These are phyloP conservation scores for Ophiocordyceps camponoti-leonardi DNA, from an alignment of 2,329 filamentous ascomycete genomes.

Conservation along the genomic window DNA sequence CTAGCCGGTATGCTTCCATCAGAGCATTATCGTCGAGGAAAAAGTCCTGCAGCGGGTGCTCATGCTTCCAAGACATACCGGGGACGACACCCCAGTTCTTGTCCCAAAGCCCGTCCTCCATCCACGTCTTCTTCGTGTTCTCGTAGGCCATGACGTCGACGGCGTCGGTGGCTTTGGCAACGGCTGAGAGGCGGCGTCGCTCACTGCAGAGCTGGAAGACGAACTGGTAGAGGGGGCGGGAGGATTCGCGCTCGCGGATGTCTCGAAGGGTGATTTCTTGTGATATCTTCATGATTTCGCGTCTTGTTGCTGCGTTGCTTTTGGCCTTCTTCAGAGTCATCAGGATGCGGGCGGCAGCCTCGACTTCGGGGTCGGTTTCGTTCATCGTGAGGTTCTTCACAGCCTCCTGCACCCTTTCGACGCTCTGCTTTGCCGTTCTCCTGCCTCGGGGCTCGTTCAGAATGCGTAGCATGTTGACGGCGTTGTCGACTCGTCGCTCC, in stretches of 20 bases:
- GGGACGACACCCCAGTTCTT: slow-evolving; percentile 2
- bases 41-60: slow-evolving; percentile 11
- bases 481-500: too few relatives aligned
- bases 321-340: too few relatives aligned
- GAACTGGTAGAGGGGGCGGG: slow-evolving; percentile 6
- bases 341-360: too few relatives aligned
- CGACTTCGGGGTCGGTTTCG: neutral
- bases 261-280: too few relatives aligned
- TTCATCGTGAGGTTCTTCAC: neutral
- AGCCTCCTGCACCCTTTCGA: neutral
- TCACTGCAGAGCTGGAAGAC: slow-evolving; percentile 4
- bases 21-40: neutral
- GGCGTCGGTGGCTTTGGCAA: neutral
- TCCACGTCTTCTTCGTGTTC: slow-evolving; percentile 1
- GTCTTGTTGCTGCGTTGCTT: too few relatives aligned
- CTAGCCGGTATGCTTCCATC: neutral
- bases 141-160: slow-evolving; percentile 1
- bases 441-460: too few relatives aligned
- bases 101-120: neutral
- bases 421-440: neutral
- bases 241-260: slow-evolving; percentile 2
- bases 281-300: too few relatives aligned
- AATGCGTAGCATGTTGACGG: too few relatives aligned
- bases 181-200: slow-evolving; percentile 2
- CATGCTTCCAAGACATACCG: slow-evolving; percentile 2